Evolutionary conservation across 2,329 filamentous ascomycete species (phyloP).

Genomic region (Epichloe bromicola): DNA sequence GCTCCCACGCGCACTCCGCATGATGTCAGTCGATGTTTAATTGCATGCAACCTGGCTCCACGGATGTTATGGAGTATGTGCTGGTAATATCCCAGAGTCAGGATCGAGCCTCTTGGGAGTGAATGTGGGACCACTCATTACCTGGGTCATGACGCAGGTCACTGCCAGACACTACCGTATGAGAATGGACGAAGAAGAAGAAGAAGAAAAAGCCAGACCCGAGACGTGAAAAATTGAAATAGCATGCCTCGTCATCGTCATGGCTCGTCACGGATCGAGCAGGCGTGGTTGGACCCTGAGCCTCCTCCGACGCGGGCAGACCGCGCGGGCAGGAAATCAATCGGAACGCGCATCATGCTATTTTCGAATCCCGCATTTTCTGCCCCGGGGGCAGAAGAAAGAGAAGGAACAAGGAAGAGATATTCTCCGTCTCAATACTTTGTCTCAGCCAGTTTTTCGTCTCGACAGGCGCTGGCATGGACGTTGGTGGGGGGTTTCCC

Average conservation of each 20-base stretch:
- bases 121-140: too few species aligned
- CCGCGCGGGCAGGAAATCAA: neutral
- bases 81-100: neutral
- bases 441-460: neutral
- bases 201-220: too few species aligned
- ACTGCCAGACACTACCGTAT: neutral
- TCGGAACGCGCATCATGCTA: neutral
- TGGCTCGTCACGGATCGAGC: neutral
- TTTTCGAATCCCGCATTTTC: neutral
- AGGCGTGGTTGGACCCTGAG: neutral
- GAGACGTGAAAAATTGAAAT: neutral
- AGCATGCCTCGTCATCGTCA: neutral
- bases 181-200: too few species aligned
- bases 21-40: neutral
- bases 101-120: neutral
- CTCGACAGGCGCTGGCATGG: neutral
- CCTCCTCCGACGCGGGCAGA: neutral
- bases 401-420: neutral
- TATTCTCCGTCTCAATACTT: slow-evolving; percentile 1
- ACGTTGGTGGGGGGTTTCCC: too few species aligned
- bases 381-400: neutral
- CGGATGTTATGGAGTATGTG: too few species aligned
- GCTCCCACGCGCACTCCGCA: too few species aligned
- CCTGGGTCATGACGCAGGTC: neutral
- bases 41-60: neutral